Conservation (phyloP, 208 protist species). For the Wallacemonas collosoma region DNA sequence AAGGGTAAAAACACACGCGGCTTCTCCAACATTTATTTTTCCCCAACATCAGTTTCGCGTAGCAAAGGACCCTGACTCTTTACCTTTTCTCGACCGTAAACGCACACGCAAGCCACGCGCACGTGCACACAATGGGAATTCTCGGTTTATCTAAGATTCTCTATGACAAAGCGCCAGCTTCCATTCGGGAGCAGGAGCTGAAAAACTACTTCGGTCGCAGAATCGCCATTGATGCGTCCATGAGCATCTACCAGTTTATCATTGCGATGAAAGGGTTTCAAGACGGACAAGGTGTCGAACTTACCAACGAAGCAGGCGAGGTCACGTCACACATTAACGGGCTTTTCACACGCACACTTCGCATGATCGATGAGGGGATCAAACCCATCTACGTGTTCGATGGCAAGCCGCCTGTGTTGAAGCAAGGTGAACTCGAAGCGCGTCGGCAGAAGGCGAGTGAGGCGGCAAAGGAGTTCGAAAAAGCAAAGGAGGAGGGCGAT, state of each 20-base stretch:
- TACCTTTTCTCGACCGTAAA: no score
- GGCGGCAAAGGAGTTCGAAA: constrained; percentile 92
- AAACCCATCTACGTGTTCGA: constrained; percentile 99
- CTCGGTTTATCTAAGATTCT: constrained; percentile 96
- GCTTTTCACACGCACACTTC: constrained; percentile 97
- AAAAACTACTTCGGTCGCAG: constrained; percentile 97
- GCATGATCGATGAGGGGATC: constrained; percentile 98
- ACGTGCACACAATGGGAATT: constrained; percentile 93
- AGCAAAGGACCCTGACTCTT: no score
- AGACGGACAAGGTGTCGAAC: constrained; percentile 85
- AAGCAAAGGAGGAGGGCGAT: constrained; percentile 86
- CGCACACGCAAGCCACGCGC: no score
- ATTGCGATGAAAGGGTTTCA: constrained; percentile 94
- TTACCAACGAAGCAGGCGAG: constrained; percentile 97
- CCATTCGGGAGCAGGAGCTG: constrained; percentile 93
- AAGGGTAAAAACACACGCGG: no score
- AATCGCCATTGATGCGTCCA: constrained; percentile 99
- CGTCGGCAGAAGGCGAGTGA: constrained; percentile 92
- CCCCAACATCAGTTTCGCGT: no score
- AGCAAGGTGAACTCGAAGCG: constrained; percentile 93
- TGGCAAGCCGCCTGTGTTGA: constrained; percentile 98
- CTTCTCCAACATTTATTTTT: no score
- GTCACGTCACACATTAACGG: constrained; percentile 98
- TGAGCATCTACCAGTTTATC: constrained; percentile 99
- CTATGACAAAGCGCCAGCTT: constrained; percentile 90